Evolutionary conservation across 768 basidiomycete species (phyloP).

Genomic region (Pleurotus salmoneostramineus): DNA sequence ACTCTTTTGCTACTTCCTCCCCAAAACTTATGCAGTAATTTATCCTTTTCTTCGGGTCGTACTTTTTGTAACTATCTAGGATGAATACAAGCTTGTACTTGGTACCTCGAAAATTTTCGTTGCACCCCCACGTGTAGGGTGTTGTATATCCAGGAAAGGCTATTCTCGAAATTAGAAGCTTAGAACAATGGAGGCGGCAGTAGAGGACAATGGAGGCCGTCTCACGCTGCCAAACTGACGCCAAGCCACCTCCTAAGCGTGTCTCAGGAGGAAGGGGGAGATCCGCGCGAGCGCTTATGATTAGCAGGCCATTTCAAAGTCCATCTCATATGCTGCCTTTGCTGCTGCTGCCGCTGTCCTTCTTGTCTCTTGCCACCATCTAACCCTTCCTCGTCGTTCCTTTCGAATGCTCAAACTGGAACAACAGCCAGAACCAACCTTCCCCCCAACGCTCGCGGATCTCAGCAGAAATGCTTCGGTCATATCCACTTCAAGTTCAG

Average conservation of each 20-base stretch:
- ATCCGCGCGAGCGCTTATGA: too few relatives aligned
- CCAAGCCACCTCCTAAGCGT: not conserved
- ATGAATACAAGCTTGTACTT: not conserved
- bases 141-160: not conserved
- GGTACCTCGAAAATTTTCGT: not conserved
- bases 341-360: too few relatives aligned
- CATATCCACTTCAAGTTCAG: slow-evolving; percentile 63
- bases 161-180: not conserved
- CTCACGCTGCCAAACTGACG: not conserved
- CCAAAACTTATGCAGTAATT: not conserved
- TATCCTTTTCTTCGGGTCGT: not conserved
- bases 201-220: not conserved
- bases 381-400: slow-evolving; percentile 8
- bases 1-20: not conserved
- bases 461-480: slow-evolving; percentile 76
- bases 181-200: not conserved
- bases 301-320: too few relatives aligned
- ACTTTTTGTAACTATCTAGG: not conserved
- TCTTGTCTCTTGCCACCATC: not conserved
- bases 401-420: slow-evolving; percentile 34
- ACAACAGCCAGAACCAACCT: slow-evolving; percentile 25
- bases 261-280: too few relatives aligned
- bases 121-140: not conserved
- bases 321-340: not conserved
- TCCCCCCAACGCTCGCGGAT: slow-evolving; percentile 41